phyloP scores from a whole-genome alignment of 2,329 filamentous ascomycete genomes.

The Alternaria dauci region DNA sequence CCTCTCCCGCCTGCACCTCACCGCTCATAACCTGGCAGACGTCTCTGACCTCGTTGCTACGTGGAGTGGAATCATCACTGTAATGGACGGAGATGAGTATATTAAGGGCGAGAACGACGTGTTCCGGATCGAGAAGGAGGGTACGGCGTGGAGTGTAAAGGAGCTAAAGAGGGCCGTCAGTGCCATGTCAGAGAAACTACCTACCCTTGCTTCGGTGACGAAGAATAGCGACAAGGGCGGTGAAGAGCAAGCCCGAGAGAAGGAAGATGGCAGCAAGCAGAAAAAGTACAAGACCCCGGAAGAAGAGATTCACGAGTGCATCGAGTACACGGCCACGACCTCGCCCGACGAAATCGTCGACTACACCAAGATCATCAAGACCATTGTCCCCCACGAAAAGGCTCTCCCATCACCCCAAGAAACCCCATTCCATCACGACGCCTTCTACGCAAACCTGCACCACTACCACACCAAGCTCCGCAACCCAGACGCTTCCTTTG shows the following conservation, averaged over 20 bases:
- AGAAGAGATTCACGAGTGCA: constrained; percentile 41
- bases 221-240: constrained; percentile 10
- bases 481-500: constrained; percentile 71
- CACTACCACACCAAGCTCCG: constrained; percentile 69
- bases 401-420: constrained; percentile 72
- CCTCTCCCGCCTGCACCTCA: constrained; percentile 83
- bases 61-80: constrained; percentile 71
- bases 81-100: constrained; percentile 72
- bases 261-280: constrained; percentile 33
- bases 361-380: constrained; percentile 77
- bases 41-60: constrained; percentile 73
- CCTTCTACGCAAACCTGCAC: constrained; percentile 76
- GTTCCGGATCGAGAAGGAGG: constrained; percentile 77
- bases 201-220: constrained; percentile 37
- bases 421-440: constrained; percentile 86
- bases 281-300: constrained; percentile 36
- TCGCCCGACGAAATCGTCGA: constrained; percentile 71
- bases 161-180: constrained; percentile 48
- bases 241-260: background rate
- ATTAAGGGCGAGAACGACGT: constrained; percentile 84
- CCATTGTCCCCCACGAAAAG: constrained; percentile 75
- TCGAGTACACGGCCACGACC: constrained; percentile 37
- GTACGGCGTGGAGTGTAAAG: constrained; percentile 54
- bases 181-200: constrained; percentile 38
- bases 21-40: constrained; percentile 69